A percentile compares a stretch with the other conserved stretches of the same genome.
phyloP scores from a whole-genome alignment of 371 early-diverging fungal species.

The Blakeslea trispora region DNA sequence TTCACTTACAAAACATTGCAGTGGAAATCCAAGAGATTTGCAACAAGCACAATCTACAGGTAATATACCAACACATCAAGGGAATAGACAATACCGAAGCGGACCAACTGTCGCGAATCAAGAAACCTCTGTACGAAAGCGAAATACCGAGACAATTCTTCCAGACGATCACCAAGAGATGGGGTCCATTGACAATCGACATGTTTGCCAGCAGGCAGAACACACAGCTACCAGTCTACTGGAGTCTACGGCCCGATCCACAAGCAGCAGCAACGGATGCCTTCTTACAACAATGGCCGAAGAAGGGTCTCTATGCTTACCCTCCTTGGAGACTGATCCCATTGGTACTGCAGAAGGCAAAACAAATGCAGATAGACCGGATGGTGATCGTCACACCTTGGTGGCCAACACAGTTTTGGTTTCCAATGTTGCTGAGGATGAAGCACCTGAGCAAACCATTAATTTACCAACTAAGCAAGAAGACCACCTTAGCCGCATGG shows the following conservation, averaged over 20 bases:
- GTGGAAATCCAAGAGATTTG: not conserved
- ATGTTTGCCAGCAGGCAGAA: slow-evolving; percentile 10
- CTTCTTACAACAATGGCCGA: too few relatives aligned
- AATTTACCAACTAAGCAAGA: not conserved
- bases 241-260: too few relatives aligned
- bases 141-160: slow-evolving; percentile 10
- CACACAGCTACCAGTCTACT: too few relatives aligned
- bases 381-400: too few relatives aligned
- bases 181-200: slow-evolving; percentile 22
- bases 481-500: not conserved
- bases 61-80: slow-evolving; percentile 19
- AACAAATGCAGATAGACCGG: too few relatives aligned
- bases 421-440: too few relatives aligned
- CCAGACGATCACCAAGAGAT: slow-evolving; percentile 8
- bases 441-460: not conserved
- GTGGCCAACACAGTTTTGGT: too few relatives aligned
- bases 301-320: too few relatives aligned
- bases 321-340: too few relatives aligned
- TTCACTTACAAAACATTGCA: not conserved
- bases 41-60: slow-evolving; percentile 7
- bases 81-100: slow-evolving; percentile 19
- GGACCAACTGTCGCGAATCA: slow-evolving; percentile 6
- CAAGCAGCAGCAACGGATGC: too few relatives aligned
- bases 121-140: slow-evolving; percentile 21
- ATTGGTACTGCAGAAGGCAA: too few relatives aligned